Evolutionary conservation across 2,329 filamentous ascomycete species (phyloP).

Genomic region (Penicillium olsonii): DNA sequence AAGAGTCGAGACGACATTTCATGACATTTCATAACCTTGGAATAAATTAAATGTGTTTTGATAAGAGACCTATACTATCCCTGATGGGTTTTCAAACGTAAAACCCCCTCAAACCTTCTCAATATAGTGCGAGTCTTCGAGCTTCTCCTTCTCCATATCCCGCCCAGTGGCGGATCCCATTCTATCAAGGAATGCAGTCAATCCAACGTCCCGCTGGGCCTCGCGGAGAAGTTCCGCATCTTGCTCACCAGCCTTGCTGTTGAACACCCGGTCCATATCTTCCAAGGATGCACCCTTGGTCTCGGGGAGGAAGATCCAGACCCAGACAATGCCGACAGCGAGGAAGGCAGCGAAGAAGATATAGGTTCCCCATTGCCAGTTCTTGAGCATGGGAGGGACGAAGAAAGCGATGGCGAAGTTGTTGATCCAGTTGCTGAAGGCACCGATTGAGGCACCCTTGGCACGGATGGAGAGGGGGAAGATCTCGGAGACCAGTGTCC

Average conservation of each 20-base stretch:
- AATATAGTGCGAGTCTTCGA: constrained; percentile 19
- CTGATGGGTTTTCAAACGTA: background rate
- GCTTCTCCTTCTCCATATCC: constrained; percentile 22
- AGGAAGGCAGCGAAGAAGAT: constrained; percentile 34
- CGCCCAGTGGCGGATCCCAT: constrained; percentile 14
- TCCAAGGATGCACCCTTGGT: constrained; percentile 60
- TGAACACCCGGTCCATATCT: constrained; percentile 51
- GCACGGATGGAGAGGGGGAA: constrained; percentile 32
- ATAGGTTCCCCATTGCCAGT: constrained; percentile 30
- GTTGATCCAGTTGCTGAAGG: constrained; percentile 34
- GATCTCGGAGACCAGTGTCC: constrained; percentile 31
- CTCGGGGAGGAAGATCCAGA: constrained; percentile 49
- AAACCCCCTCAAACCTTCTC: constrained; percentile 16
- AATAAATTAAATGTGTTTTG: background rate
- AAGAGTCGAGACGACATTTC: background rate
- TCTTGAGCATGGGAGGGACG: constrained; percentile 28
- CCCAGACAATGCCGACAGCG: constrained; percentile 26
- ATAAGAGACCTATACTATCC: background rate
- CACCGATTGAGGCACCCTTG: constrained; percentile 31
- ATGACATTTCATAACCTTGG: background rate
- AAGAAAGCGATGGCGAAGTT: constrained; percentile 34
- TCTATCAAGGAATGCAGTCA: constrained; percentile 25
- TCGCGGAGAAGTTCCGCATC: constrained; percentile 28
- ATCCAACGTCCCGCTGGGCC: constrained; percentile 26
- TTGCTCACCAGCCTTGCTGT: constrained; percentile 28